Conservation (phyloP, 2,329 filamentous ascomycete genomes). For the Allantophomopsis lycopodina region DNA sequence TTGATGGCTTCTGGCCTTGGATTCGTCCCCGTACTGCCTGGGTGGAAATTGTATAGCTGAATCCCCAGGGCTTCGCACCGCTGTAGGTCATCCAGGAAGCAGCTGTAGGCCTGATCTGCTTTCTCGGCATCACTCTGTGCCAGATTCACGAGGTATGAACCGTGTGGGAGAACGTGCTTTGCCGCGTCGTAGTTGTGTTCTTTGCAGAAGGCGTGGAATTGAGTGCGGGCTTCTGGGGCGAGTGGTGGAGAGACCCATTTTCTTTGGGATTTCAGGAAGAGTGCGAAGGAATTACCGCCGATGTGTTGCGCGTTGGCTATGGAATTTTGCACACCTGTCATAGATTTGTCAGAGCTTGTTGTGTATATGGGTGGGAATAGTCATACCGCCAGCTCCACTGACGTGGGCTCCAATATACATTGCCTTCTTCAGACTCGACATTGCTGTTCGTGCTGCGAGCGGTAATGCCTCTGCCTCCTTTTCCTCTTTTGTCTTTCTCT, state of each 20-base stretch:
- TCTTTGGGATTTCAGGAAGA: slow-evolving; percentile 92
- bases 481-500: slow-evolving; percentile 41
- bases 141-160: slow-evolving; percentile 92
- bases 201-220: slow-evolving; percentile 57
- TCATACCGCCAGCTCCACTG: slow-evolving; percentile 68
- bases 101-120: slow-evolving; percentile 70
- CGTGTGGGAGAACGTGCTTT: slow-evolving; percentile 75
- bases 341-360: background rate
- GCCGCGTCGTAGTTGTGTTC: slow-evolving; percentile 58
- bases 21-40: slow-evolving; percentile 64
- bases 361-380: slow-evolving; percentile 1
- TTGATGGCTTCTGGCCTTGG: slow-evolving; percentile 55
- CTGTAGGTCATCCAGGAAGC: slow-evolving; percentile 77
- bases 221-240: slow-evolving; percentile 47
- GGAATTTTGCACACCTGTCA: slow-evolving; percentile 72
- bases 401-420: slow-evolving; percentile 92
- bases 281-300: slow-evolving; percentile 82
- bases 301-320: slow-evolving; percentile 67
- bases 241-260: slow-evolving; percentile 86
- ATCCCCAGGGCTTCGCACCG: slow-evolving; percentile 82
- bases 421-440: slow-evolving; percentile 45
- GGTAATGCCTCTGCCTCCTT: slow-evolving; percentile 44
- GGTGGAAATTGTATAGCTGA: slow-evolving; percentile 94
- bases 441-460: slow-evolving; percentile 52
- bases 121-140: slow-evolving; percentile 72